Percentiles rank a stretch among this genome's conserved stretches.
phyloP scores from a whole-genome alignment of 2,329 filamentous ascomycete genomes.

The Aspergillus jensenii region DNA sequence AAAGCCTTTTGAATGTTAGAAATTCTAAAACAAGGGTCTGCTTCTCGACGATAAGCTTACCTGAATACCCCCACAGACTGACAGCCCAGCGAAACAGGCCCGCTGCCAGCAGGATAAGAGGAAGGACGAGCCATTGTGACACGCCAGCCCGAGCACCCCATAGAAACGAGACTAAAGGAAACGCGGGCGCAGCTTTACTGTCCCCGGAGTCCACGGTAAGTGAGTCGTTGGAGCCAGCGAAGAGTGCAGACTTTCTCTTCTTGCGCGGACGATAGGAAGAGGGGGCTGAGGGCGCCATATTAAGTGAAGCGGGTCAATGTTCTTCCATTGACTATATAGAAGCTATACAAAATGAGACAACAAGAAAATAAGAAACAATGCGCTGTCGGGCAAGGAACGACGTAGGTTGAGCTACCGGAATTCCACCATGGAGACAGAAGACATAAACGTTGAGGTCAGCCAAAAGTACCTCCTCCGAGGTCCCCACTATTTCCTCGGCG shows the following conservation, averaged over 20 bases:
- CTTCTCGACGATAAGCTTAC: constrained; percentile 46
- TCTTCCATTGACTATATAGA: constrained; percentile 21
- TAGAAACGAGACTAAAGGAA: constrained; percentile 89
- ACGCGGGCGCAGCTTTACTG: constrained; percentile 63
- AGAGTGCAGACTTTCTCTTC: constrained; percentile 41
- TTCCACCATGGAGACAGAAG: not conserved
- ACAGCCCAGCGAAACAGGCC: constrained; percentile 92
- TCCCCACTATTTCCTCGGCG: constrained; percentile 21
- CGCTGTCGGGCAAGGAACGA: not conserved
- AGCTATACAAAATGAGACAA: not conserved
- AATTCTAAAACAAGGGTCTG: not conserved
- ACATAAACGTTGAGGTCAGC: not conserved
- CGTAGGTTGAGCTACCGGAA: not conserved
- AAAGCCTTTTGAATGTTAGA: constrained; percentile 58
- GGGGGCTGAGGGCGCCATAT: constrained; percentile 30
- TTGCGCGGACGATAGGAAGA: constrained; percentile 46
- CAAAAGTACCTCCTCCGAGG: constrained; percentile 11
- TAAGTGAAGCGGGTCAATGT: constrained; percentile 17
- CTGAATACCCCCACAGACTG: constrained; percentile 93
- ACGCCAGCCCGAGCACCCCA: constrained; percentile 81
- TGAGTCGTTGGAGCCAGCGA: constrained; percentile 42
- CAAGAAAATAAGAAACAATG: not conserved
- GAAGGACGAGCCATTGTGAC: constrained; percentile 90
- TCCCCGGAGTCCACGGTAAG: constrained; percentile 46
- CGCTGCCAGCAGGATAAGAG: constrained; percentile 83